Conservation (phyloP, 2,329 filamentous ascomycete species). For the Paecilomyces sp. region DNA sequence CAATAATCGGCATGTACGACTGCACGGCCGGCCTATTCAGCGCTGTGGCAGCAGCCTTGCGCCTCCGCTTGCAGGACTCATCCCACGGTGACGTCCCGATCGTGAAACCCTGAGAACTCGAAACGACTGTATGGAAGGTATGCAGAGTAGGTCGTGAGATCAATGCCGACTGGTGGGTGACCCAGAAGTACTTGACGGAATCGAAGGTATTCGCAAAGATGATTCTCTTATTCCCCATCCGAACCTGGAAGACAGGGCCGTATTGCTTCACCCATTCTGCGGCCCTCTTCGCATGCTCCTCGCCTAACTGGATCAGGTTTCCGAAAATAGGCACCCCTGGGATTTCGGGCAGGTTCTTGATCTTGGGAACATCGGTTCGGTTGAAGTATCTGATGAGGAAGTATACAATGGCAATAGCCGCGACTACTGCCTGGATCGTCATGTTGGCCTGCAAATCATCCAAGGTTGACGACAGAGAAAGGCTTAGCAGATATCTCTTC, state of each 20-base stretch:
- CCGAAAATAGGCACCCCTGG: conserved; percentile 58
- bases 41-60: conserved; percentile 72
- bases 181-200: conserved; percentile 65
- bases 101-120: conserved; percentile 69
- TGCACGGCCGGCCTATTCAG: conserved; percentile 69
- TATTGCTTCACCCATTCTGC: conserved; percentile 54
- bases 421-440: conserved; percentile 10
- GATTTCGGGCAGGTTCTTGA: conserved; percentile 56
- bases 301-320: conserved; percentile 55
- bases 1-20: conserved; percentile 75
- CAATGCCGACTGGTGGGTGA: conserved; percentile 68
- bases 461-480: background rate
- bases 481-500: background rate
- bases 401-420: conserved; percentile 29
- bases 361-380: conserved; percentile 52
- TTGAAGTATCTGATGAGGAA: conserved; percentile 37
- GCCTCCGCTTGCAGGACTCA: conserved; percentile 67
- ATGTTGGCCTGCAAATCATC: background rate
- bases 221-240: conserved; percentile 45
- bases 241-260: conserved; percentile 55
- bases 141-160: conserved; percentile 73
- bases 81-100: conserved; percentile 82
- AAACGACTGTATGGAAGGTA: conserved; percentile 75
- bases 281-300: conserved; percentile 49
- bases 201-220: conserved; percentile 75